A percentile compares a stretch with the other conserved stretches of the same genome.
phyloP scores from a whole-genome alignment of 257 asterid genomes.

The Solanum lignicaule region DNA sequence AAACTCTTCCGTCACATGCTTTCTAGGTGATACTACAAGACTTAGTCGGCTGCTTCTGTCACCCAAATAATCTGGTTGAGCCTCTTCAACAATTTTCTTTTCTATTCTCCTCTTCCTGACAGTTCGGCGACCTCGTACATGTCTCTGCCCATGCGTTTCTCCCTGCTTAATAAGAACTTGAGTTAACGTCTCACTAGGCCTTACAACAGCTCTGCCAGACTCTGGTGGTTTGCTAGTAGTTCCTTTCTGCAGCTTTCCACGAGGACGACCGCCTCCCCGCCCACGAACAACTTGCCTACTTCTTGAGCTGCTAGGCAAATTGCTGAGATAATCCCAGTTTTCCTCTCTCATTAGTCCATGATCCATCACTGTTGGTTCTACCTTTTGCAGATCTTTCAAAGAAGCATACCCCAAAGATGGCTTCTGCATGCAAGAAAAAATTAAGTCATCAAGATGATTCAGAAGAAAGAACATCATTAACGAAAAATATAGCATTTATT shows the following conservation, averaged over 20 bases:
- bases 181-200: constrained; percentile 36
- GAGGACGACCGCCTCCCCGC: constrained; percentile 64
- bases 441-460: not conserved
- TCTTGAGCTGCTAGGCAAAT: constrained; percentile 41
- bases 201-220: constrained; percentile 27
- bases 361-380: constrained; percentile 36
- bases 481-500: not conserved
- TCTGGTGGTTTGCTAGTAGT: constrained; percentile 21
- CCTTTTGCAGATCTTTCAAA: constrained; percentile 35
- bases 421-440: constrained; percentile 32
- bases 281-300: constrained; percentile 39
- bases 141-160: constrained; percentile 53
- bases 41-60: constrained; percentile 15
- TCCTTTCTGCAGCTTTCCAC: constrained; percentile 47
- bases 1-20: constrained; percentile 8
- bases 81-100: constrained; percentile 30
- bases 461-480: not conserved
- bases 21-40: constrained; percentile 21
- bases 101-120: constrained; percentile 55
- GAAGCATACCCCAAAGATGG: constrained; percentile 29
- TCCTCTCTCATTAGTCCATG: constrained; percentile 41
- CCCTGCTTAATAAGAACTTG: constrained; percentile 56
- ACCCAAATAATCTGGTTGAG: constrained; percentile 16
- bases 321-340: constrained; percentile 30
- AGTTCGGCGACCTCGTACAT: constrained; percentile 72